Evolutionary conservation across 108 stramenopile genomes (phyloP), one percentile per base, ranked within the genome.

Genomic region (Poteriospumella lacustris): DNA sequence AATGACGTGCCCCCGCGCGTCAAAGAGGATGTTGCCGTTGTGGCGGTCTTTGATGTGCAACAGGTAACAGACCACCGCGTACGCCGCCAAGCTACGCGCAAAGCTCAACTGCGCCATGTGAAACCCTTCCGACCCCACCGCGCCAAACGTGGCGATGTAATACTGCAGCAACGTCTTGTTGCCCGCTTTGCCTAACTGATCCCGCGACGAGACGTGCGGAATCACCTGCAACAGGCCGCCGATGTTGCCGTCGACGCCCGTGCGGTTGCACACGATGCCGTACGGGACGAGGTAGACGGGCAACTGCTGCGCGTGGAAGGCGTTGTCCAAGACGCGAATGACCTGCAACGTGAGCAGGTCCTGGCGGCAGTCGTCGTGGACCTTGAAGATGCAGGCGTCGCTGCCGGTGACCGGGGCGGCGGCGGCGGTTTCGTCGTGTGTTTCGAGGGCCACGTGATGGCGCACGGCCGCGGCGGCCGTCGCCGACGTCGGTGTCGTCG

Each of bases 151-250:
- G 42, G 84, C 62, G 15, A 75, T 58, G 82, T 95, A 96, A 72
- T 95, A 97, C 59, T 90, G 87, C 39, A 85, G 87, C 1, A 99
- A 87, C 58, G 84, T 82, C 5, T 87, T 87, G 81, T 87, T 93
- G 59, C 88, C 77, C 19, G 91, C 90, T 76, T 94, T 91, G 73
- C 95, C 92, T 39, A 99, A 64, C 0, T 92, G 92, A 67, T 96
- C 95, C 36, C 97, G 81, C 0, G 89, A 90, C 29, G 94, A 89
- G n/a, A 95, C 93, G 79, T 97, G 93, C 2, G 94, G 93, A 29
- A 99, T 88, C 5, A 93, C 95, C 79, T 99, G 95, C 44, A 99
- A 92, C 58, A 99, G 86, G 9, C 98, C 98, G 26, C 92, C 60
- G 9, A 64, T 34, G 36, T 3, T 24, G 3, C 28, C 5, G 12